Evolutionary conservation across 257 asterid species (phyloP), one percentile per base, ranked within the genome.

Genomic region (Gardenia jasminoides): DNA sequence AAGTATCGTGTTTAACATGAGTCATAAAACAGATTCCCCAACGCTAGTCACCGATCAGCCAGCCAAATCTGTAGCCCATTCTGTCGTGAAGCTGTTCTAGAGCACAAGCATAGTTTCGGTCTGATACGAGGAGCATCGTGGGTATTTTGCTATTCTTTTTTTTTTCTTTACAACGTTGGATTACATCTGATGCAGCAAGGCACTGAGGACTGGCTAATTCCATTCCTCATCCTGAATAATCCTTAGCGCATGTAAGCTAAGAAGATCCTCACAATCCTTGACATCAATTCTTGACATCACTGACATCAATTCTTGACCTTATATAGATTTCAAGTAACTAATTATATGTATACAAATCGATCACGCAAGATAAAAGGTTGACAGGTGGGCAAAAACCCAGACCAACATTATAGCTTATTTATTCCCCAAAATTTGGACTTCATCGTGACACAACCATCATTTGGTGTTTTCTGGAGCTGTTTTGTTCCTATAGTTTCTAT

Each of bases 341-440:
- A n/a, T n/a, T 2, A 22, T 24, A 50, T 41, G 43, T 36, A 41
- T 36, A 56, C 70, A 24, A 58, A 39, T 44, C 58, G n/a, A 56
- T 0, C 3, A 41, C 10, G 17, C 62, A 41, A 24, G 44, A 30
- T 67, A 44, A 61, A 31, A 47, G 46, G 20, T 39, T 10, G 33
- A 6, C 68, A n/a, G 43, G 24, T 48, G 6, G 16, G 44, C 76
- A 72, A 9, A 46, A 54, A 15, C 20, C 43, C 59, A 30, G 6
- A 46, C 59, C 52, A 82, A 77, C 66, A 44, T 52, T 77, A 47
- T 39, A 47, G 59, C 79, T 52, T 67, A 41, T 65, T 36, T 52
- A 46, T 36, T 44, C 17, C 59, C 24, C 59, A 10, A 15, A 70
- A 70, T 44, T 70, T 11, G 4, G 26, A 70, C 75, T 70, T n/a